phyloP scores from a whole-genome alignment of 805 yeast genomes.

The Kodamaea laetipori region DNA sequence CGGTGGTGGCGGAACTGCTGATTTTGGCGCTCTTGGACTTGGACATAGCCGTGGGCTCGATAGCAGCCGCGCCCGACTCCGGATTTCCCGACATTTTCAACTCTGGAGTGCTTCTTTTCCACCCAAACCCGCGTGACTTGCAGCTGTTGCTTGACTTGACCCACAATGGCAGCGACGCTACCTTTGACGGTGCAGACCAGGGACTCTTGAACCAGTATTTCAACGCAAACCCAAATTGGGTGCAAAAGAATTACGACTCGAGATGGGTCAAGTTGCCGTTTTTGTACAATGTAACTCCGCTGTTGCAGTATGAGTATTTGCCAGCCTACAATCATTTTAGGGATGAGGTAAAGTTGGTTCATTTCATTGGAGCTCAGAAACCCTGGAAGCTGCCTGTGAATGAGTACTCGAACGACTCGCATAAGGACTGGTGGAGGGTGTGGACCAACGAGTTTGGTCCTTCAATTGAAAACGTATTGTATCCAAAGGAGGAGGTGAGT shows the following conservation, averaged over 20 bases:
- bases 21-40: slow-evolving; percentile 35
- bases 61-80: slow-evolving; percentile 71
- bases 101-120: slow-evolving; percentile 68
- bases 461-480: slow-evolving; percentile 23
- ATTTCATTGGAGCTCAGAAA: slow-evolving; percentile 65
- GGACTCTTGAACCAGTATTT: slow-evolving; percentile 83
- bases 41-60: slow-evolving; percentile 24
- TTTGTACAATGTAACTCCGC: slow-evolving; percentile 76
- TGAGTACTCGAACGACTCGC: slow-evolving; percentile 14
- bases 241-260: slow-evolving; percentile 20
- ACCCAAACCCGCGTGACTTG: slow-evolving; percentile 52
- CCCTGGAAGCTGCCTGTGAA: slow-evolving; percentile 49
- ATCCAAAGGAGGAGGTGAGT: neutral
- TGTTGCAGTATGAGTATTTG: slow-evolving; percentile 62
- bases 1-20: slow-evolving; percentile 22
- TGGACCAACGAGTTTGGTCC: slow-evolving; percentile 37
- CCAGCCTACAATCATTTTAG: slow-evolving; percentile 66
- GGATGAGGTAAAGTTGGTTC: slow-evolving; percentile 52
- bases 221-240: slow-evolving; percentile 46
- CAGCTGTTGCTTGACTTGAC: slow-evolving; percentile 38
- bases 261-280: slow-evolving; percentile 79
- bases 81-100: slow-evolving; percentile 94
- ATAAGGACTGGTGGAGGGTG: slow-evolving; percentile 41
- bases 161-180: slow-evolving; percentile 19
- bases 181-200: slow-evolving; percentile 91